Percentiles rank a stretch among this genome's conserved stretches.
These are phyloP conservation scores for Cyclotella distinguenda DNA, from an alignment of 108 stramenopile species.

Conservation along the genomic window DNA sequence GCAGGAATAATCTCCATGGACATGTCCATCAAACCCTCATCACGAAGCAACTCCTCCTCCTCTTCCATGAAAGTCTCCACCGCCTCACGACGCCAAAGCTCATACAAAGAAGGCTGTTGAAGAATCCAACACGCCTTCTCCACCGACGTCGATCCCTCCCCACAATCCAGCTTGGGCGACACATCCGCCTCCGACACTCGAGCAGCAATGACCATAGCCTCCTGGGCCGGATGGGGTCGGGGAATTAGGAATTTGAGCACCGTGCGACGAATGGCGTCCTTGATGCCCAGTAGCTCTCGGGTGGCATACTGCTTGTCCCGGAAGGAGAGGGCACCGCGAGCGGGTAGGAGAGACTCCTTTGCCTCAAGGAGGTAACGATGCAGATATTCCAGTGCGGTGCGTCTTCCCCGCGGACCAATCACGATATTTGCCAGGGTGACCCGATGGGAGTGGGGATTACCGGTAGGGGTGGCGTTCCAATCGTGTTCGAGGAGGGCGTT, in stretches of 20 bases:
- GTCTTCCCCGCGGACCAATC: conserved; percentile 23
- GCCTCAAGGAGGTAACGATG: conserved; percentile 12
- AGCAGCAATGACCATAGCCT: conserved; percentile 30
- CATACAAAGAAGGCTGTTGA: conserved; percentile 5
- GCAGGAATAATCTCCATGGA: conserved; percentile 4
- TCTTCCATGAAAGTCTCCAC: background rate
- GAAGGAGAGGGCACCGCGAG: background rate
- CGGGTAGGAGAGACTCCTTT: conserved; percentile 18
- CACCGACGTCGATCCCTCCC: conserved; percentile 5
- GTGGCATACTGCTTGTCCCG: conserved; percentile 11
- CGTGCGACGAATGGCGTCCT: conserved; percentile 41
- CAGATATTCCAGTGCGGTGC: conserved; percentile 35
- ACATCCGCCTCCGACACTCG: conserved; percentile 29
- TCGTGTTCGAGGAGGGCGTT: conserved; percentile 37
- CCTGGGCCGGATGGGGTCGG: conserved; percentile 23
- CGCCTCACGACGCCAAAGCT: conserved; percentile 16
- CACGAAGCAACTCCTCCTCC: background rate
- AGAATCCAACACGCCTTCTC: conserved; percentile 25
- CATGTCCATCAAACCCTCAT: conserved; percentile 4
- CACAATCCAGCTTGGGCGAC: conserved; percentile 3
- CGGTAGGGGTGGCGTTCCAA: background rate
- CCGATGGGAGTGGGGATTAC: background rate
- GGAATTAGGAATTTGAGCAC: conserved; percentile 40
- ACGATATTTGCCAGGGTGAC: conserved; percentile 24
- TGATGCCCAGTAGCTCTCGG: conserved; percentile 31